Evolutionary conservation across 495 filamentous ascomycete species (phyloP).

Genomic region (Terfezia boudieri): DNA sequence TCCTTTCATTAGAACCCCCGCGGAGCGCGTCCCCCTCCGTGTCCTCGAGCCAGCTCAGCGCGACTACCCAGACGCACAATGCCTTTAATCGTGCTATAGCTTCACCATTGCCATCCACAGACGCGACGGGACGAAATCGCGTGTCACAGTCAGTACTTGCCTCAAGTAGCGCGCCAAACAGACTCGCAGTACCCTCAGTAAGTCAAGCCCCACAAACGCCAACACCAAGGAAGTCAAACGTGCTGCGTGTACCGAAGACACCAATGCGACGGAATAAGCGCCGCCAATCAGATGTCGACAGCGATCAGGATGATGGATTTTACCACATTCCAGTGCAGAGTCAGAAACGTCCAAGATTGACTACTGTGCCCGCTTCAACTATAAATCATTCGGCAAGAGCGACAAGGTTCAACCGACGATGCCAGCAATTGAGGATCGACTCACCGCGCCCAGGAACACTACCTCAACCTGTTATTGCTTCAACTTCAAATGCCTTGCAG

Average conservation of each 20-base stretch:
- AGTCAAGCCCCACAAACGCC: not conserved
- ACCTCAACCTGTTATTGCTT: slow-evolving; percentile 15
- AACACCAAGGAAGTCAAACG: not conserved
- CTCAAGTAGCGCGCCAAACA: slow-evolving; percentile 7
- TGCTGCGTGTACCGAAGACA: not conserved
- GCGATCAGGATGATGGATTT: not conserved
- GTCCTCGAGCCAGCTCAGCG: not conserved
- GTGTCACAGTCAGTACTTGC: not conserved
- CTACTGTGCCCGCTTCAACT: not conserved
- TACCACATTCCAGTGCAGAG: not conserved
- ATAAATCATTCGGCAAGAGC: not conserved
- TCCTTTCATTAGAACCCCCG: slow-evolving; percentile 9
- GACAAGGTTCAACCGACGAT: not conserved
- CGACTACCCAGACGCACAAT: not conserved
- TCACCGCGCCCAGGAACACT: slow-evolving; percentile 12
- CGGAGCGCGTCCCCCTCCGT: slow-evolving; percentile 6
- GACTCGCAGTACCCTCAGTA: slow-evolving; percentile 2
- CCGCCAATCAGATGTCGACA: not conserved
- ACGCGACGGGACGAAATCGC: slow-evolving; percentile 12
- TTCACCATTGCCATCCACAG: not conserved
- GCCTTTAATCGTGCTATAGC: not conserved
- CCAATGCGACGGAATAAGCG: not conserved
- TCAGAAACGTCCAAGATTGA: not conserved
- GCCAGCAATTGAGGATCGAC: slow-evolving; percentile 3
- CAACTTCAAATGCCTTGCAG: slow-evolving; percentile 12